Evolutionary conservation across 805 yeast genomes (phyloP).

Genomic region (Hermanozyma aechmeae): DNA sequence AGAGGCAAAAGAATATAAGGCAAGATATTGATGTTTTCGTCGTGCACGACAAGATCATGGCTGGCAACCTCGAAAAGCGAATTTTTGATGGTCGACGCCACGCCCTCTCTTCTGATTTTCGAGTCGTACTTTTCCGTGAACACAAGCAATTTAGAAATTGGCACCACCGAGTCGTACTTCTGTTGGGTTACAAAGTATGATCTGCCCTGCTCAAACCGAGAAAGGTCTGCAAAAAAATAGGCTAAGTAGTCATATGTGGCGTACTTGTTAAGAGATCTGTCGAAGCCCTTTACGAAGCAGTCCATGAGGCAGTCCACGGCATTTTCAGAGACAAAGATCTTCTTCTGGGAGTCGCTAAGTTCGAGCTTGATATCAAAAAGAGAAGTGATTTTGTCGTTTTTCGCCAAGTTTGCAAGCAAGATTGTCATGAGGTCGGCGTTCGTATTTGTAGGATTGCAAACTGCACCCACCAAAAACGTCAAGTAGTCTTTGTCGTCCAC

Average conservation of each 20-base stretch:
- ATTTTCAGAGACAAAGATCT: conserved; percentile 43
- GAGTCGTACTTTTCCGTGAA: conserved; percentile 78
- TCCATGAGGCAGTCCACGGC: conserved; percentile 80
- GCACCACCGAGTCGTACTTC: conserved; percentile 66
- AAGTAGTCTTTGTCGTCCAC: conserved; percentile 54
- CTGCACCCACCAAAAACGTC: conserved; percentile 38
- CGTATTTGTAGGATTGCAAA: conserved; percentile 46
- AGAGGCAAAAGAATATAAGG: conserved; percentile 79
- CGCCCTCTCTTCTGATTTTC: conserved; percentile 80
- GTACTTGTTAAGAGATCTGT: conserved; percentile 56
- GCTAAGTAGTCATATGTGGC: conserved; percentile 79
- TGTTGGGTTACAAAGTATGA: conserved; percentile 67
- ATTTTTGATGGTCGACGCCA: conserved; percentile 87
- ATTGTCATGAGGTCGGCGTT: conserved; percentile 80
- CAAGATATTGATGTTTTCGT: conserved; percentile 59
- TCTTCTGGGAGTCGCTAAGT: conserved; percentile 28
- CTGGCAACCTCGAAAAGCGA: conserved; percentile 69
- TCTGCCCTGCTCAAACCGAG: conserved; percentile 69
- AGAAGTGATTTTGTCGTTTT: conserved; percentile 53
- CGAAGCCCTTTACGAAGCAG: conserved; percentile 79
- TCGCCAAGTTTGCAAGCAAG: conserved; percentile 77
- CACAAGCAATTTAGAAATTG: conserved; percentile 70
- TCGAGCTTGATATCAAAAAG: conserved; percentile 33
- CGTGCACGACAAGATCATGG: conserved; percentile 52
- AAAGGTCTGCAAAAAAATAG: conserved; percentile 82